Percentiles rank a stretch among this genome's conserved stretches.
phyloP scores from a whole-genome alignment of 2,329 filamentous ascomycete species.

The Zymoseptoria brevis region DNA sequence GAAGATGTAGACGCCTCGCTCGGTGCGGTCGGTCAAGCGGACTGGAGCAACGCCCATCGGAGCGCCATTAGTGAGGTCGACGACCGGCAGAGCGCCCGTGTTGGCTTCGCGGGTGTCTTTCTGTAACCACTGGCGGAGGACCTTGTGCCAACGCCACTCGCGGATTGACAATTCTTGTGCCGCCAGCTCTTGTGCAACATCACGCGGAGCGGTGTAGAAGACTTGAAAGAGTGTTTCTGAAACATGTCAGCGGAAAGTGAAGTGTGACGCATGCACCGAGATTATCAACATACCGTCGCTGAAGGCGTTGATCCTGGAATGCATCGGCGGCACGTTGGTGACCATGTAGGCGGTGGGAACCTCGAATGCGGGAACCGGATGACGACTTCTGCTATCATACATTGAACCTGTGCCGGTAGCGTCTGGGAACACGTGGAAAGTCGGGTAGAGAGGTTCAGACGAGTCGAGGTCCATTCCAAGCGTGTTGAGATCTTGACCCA shows the following conservation, averaged over 20 bases:
- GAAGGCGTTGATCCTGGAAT: slow-evolving; percentile 30
- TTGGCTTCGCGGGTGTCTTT: slow-evolving; percentile 40
- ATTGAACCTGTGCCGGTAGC: slow-evolving; percentile 16
- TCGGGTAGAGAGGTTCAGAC: slow-evolving; percentile 49
- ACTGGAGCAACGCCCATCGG: slow-evolving; percentile 30
- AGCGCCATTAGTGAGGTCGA: slow-evolving; percentile 22
- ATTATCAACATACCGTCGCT: slow-evolving; percentile 26
- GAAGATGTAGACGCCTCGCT: slow-evolving; percentile 48
- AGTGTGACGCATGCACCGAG: background rate
- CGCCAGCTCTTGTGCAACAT: slow-evolving; percentile 58
- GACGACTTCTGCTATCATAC: slow-evolving; percentile 42
- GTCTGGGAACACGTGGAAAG: slow-evolving; percentile 57
- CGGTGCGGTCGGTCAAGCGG: slow-evolving; percentile 39
- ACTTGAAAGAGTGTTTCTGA: slow-evolving; percentile 60
- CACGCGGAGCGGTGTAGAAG: slow-evolving; percentile 60
- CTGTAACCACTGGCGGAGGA: slow-evolving; percentile 48
- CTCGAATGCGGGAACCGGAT: slow-evolving; percentile 55
- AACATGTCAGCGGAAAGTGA: background rate
- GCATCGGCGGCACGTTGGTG: slow-evolving; percentile 55
- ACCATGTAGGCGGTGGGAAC: slow-evolving; percentile 59
- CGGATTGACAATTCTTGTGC: slow-evolving; percentile 51
- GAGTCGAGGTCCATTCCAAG: slow-evolving; percentile 55
- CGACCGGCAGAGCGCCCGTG: slow-evolving; percentile 21
- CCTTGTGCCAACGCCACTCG: slow-evolving; percentile 49
- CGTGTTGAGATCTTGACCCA: slow-evolving; percentile 57